Percentiles rank a stretch among this genome's conserved stretches.
Conservation (phyloP, 441 rosid species). For the Iberis amara region DNA sequence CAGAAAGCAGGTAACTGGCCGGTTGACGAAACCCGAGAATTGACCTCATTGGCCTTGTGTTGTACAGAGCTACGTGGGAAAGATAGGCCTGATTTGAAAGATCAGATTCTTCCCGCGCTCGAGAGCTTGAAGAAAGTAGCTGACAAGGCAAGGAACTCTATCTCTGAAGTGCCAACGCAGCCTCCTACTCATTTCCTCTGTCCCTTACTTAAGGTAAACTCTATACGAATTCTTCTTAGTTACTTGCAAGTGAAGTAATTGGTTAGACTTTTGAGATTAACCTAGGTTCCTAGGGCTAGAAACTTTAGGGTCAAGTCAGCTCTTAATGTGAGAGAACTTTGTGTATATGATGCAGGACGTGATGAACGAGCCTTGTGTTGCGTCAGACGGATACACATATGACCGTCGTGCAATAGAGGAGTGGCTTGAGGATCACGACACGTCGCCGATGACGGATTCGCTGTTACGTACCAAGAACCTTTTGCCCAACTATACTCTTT, state of each 20-base stretch:
- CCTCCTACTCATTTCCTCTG: conserved; percentile 62
- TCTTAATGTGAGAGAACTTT: no score
- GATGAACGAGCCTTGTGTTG: conserved; percentile 82
- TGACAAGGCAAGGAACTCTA: conserved; percentile 33
- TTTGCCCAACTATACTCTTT: conserved; percentile 66
- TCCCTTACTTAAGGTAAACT: conserved; percentile 28
- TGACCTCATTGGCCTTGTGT: conserved; percentile 57
- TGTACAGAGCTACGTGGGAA: conserved; percentile 72
- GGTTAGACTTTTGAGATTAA: no score
- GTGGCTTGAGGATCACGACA: conserved; percentile 66
- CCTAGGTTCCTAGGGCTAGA: no score
- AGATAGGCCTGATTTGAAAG: conserved; percentile 77
- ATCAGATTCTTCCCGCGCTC: conserved; percentile 63
- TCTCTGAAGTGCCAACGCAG: conserved; percentile 20
- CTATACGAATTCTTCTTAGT: neutral
- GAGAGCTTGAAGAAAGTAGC: conserved; percentile 62
- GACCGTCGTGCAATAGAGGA: conserved; percentile 68
- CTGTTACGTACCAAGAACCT: conserved; percentile 51
- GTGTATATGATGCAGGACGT: conserved; percentile 46
- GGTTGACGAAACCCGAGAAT: conserved; percentile 48
- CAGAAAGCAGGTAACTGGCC: conserved; percentile 81
- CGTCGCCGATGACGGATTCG: conserved; percentile 66
- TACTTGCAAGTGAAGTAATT: conserved; percentile 4
- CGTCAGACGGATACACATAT: conserved; percentile 87
- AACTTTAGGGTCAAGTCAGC: no score